Evolutionary conservation across 257 asterid genomes (phyloP).

Genomic region (Asclepias syriaca): DNA sequence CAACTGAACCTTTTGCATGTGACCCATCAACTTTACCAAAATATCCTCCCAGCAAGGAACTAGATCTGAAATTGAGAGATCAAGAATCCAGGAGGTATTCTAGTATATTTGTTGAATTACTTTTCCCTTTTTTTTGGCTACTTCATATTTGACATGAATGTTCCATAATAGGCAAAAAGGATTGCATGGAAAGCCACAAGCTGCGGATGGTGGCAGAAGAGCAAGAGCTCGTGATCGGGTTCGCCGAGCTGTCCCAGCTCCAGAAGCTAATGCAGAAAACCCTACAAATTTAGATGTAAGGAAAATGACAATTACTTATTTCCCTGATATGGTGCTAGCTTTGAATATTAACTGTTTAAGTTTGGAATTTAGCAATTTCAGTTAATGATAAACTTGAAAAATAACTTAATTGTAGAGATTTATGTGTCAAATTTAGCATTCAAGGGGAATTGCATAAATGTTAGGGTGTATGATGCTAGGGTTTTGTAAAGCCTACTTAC

Average conservation of each 20-base stretch:
- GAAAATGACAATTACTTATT: constrained; percentile 13
- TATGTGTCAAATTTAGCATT: background rate
- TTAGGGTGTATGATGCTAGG: background rate
- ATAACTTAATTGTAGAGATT: background rate
- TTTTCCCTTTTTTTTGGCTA: constrained; percentile 11
- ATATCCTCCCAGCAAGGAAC: constrained; percentile 92
- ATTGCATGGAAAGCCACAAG: constrained; percentile 43
- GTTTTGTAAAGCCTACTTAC: background rate
- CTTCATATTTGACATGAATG: constrained; percentile 11
- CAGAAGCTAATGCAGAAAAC: constrained; percentile 95
- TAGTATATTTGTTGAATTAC: constrained; percentile 6
- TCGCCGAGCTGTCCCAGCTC: constrained; percentile 79
- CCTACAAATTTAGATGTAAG: constrained; percentile 81
- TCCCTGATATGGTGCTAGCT: background rate
- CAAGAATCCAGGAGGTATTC: constrained; percentile 76
- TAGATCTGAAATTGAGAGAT: constrained; percentile 82
- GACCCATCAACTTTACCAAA: constrained; percentile 80
- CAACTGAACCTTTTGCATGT: constrained; percentile 77
- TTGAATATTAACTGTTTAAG: background rate
- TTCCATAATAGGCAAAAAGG: constrained; percentile 51
- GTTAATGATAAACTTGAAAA: background rate
- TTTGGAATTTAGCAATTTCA: background rate
- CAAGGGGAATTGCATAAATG: background rate
- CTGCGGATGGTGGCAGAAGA: constrained; percentile 55
- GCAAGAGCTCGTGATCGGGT: constrained; percentile 52